Base-by-base conservation (phyloP, 352 stramenopile genomes). In the Globisporangium paroecandrum region DNA sequence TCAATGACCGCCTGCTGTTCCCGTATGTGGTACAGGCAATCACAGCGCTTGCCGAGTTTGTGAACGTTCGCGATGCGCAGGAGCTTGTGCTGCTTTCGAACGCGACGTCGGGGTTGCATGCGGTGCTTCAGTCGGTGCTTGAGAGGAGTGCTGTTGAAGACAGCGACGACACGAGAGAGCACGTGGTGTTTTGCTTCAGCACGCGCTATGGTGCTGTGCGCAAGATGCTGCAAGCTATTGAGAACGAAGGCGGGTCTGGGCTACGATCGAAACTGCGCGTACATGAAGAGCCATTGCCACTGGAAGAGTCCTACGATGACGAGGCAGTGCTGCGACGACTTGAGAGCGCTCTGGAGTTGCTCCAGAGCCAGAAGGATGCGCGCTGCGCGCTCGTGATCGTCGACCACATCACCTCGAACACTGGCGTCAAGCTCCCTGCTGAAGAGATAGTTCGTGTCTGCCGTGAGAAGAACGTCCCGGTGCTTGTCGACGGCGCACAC, bases 371-470 rank as follows among this genome's bases (percentile, higher is more conserved):
- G 24, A 59, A 81, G 3, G 82, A 81, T 62, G 78, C 57, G 13
- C 69, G 55, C 13, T 81, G 77, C 41, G 76, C 70, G 12, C 78
- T 98, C 0, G 81, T 97, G 1, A 71, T 98, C 4, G 74, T 98
- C 9, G 95, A 98, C 72, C 92, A 98, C 58, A 92, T 98, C 59
- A 98, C 94, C 36, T 98, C 90, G 49, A 98, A 98, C 74, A 98
- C 94, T 10, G 94, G 91, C 1, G 78, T 98, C 24, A 71, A 87
- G 34, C 77, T 98, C 55, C 94, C 94, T 7, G 83, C 98, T 6
- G 65, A 89, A 59, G 67, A 77, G 13, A 85, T 98, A 58, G 82
- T 96, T 0, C 70, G 77, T 38, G 55, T 78, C n/a, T 96, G 83
- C 29, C 82, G 86, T 24, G 53, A 47, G 49, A 70, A 69, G 12